phyloP scores from a whole-genome alignment of 1,139 yeast species.

The Debaryomycetaceae sp. region DNA sequence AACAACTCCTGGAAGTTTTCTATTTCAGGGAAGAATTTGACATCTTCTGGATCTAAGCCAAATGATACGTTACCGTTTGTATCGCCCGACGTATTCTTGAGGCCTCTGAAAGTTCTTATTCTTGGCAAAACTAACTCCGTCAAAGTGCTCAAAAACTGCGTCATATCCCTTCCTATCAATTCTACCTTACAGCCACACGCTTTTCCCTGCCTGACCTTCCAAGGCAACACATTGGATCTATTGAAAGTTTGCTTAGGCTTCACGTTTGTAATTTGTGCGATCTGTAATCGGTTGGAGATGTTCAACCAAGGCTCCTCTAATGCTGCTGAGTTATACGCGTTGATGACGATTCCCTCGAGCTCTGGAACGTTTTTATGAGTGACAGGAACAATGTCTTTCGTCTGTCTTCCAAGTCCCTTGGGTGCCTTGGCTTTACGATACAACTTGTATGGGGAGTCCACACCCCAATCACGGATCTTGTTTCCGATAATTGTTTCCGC shows the following conservation, averaged over 20 bases:
- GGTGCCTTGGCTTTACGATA: slow-evolving; percentile 74
- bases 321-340: slow-evolving; percentile 76
- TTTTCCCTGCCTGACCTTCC: slow-evolving; percentile 87
- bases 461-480: slow-evolving; percentile 83
- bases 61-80: slow-evolving; percentile 80
- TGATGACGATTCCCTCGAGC: slow-evolving; percentile 61
- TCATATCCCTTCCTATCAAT: slow-evolving; percentile 76
- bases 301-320: slow-evolving; percentile 70
- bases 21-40: slow-evolving; percentile 86
- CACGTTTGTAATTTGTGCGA: slow-evolving; percentile 90
- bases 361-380: slow-evolving; percentile 68
- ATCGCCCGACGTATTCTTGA: slow-evolving; percentile 77
- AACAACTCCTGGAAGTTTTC: slow-evolving; percentile 88
- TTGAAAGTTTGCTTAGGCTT: slow-evolving; percentile 75
- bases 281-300: slow-evolving; percentile 72
- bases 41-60: slow-evolving; percentile 76
- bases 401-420: slow-evolving; percentile 59
- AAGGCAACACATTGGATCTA: slow-evolving; percentile 75
- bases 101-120: slow-evolving; percentile 82
- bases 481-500: slow-evolving; percentile 54
- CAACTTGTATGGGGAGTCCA: slow-evolving; percentile 82
- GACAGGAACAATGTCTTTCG: slow-evolving; percentile 70
- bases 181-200: slow-evolving; percentile 89
- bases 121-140: slow-evolving; percentile 93
- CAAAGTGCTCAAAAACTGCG: slow-evolving; percentile 80